A percentile compares a stretch with the other conserved stretches of the same genome.
These are phyloP conservation scores for Magnolia changhungtana DNA, from an alignment of 164 flowering plant genomes.

Conservation along the genomic window DNA sequence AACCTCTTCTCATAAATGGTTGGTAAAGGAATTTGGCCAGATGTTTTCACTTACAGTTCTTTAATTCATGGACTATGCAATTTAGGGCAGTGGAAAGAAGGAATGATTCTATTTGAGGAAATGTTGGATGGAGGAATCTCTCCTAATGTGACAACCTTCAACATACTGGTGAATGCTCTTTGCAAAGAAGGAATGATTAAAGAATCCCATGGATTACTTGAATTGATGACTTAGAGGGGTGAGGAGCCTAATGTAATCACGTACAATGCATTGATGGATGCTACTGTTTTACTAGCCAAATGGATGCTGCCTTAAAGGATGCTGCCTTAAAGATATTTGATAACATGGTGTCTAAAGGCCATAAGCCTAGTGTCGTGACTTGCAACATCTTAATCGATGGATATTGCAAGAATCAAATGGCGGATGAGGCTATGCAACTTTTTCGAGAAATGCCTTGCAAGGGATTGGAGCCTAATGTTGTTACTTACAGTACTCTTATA, in stretches of 20 bases:
- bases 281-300: not conserved
- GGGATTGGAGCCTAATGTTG: too few relatives aligned
- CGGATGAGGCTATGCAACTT: not conserved
- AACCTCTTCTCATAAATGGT: not conserved
- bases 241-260: not conserved
- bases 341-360: not conserved
- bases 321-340: not conserved
- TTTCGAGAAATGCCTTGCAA: too few relatives aligned
- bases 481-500: too few relatives aligned
- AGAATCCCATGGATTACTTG: not conserved
- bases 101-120: not conserved
- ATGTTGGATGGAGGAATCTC: not conserved
- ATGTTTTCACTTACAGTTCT: constrained; percentile 8
- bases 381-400: not conserved
- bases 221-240: not conserved
- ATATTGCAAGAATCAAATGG: not conserved
- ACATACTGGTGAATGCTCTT: not conserved
- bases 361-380: not conserved
- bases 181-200: not conserved
- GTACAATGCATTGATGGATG: not conserved
- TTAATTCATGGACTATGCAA: constrained; percentile 3
- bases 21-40: not conserved
- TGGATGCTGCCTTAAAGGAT: not conserved
- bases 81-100: constrained; percentile 1
- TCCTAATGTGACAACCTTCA: not conserved